A percentile compares a stretch with the other conserved stretches of the same genome.
These are phyloP conservation scores for Gracilaria caudata DNA, from an alignment of 23 red algal genomes.

Conservation along the genomic window DNA sequence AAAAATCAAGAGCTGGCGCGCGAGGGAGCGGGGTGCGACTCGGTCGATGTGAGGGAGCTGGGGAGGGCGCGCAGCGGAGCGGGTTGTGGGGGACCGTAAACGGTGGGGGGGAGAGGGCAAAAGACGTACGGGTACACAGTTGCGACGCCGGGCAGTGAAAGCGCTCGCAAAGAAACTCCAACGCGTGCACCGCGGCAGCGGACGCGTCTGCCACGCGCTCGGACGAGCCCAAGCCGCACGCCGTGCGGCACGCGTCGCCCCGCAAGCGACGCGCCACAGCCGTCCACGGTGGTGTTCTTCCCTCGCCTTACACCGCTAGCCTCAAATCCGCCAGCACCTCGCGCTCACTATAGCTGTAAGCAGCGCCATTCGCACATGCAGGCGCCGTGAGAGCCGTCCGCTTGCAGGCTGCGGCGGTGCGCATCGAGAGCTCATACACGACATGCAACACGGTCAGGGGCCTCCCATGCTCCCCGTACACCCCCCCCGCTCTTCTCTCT, in stretches of 20 bases:
- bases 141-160: neutral
- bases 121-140: neutral
- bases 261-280: conserved; percentile 1
- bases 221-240: neutral
- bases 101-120: neutral
- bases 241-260: neutral
- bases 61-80: neutral
- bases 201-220: neutral
- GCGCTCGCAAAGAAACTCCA: neutral
- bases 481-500: neutral
- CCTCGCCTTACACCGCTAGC: neutral
- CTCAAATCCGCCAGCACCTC: neutral
- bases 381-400: too few relatives aligned
- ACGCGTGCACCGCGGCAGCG: conserved; percentile 18
- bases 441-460: too few relatives aligned
- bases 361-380: neutral
- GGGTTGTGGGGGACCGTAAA: neutral
- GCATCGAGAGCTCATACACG: too few relatives aligned
- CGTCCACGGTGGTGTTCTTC: neutral
- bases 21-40: neutral
- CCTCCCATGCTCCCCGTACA: too few relatives aligned
- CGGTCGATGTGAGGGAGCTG: neutral
- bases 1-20: neutral
- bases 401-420: too few relatives aligned
- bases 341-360: neutral